Conservation (phyloP, 1,284 basidiomycete species). For the Porogramme epimiltina region DNA sequence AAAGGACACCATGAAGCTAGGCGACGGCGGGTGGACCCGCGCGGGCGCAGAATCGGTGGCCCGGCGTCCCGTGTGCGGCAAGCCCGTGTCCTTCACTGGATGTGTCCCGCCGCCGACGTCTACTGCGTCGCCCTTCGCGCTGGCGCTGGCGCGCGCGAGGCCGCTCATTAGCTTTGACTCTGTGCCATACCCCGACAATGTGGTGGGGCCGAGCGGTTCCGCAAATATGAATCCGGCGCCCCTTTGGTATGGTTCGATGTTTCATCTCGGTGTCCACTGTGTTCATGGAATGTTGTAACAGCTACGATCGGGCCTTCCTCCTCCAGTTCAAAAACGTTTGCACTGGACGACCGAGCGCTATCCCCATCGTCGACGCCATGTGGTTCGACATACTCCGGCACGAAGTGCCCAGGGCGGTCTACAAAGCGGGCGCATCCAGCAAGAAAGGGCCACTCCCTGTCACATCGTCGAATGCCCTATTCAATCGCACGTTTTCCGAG, state of each 20-base stretch:
- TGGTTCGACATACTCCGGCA: background rate
- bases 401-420: too few relatives aligned
- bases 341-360: background rate
- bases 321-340: conserved; percentile 2
- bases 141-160: background rate
- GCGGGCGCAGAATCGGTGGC: too few relatives aligned
- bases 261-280: background rate
- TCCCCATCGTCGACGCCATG: background rate
- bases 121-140: background rate
- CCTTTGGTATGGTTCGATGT: too few relatives aligned
- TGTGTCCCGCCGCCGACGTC: background rate
- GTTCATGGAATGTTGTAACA: background rate
- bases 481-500: too few relatives aligned
- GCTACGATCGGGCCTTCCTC: conserved; percentile 9
- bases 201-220: background rate
- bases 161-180: background rate
- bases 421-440: too few relatives aligned
- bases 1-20: too few relatives aligned
- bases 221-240: too few relatives aligned
- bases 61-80: too few relatives aligned
- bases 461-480: too few relatives aligned
- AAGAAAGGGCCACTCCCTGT: too few relatives aligned
- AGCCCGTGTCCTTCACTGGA: too few relatives aligned
- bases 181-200: conserved; percentile 1
- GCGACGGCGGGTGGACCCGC: too few relatives aligned